Base-by-base conservation (phyloP, 495 filamentous ascomycete species). In the Lichina pygmaea region DNA sequence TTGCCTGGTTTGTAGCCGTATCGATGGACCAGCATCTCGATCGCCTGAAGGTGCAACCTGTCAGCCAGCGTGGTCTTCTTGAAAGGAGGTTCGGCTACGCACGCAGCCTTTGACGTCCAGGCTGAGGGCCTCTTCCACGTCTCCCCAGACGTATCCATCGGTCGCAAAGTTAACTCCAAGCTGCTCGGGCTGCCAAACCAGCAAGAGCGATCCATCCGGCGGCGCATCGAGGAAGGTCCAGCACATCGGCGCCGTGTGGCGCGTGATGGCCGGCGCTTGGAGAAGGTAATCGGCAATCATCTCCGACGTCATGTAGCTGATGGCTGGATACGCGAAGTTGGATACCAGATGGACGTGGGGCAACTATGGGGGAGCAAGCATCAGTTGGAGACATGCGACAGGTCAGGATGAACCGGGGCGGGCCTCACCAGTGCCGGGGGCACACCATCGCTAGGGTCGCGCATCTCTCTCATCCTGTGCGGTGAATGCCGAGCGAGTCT, bases 211-310 rank as follows among this genome's bases (percentile, higher is more conserved):
- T 8, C 84, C 84, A 61, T 92, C 80, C 33, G 62, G 64, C 6
- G 86, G 86, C 32, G 72, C 70, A 49, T 86, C 75, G 40, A 94
- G 66, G 59, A 89, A 93, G 13, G 77, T 84, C 86, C 86, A 97
- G 55, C 72, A 77, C 68, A 94, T 84, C 6, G 84, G 68, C 34
- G 81, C 72, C 43, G 66, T 60, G 50, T 82, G 73, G 49, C 75
- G 77, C 36, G 81, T 72, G 41, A 91, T 76, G 51, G 74, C 77
- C 4, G 81, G 79, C n/a, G 83, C 85, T 54, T 72, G 64, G 47
- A 78, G 60, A 46, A 93, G 68, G 66, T 77, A 85, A 51, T 77
- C 73, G 38, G 80, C 72, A 7, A 81, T 75, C 46, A 81, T 75
- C 24, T 74, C 65, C 10, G 77, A 66, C 45, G 74, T 70, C 47